These are phyloP conservation scores for Hura crepitans DNA, from an alignment of 441 rosid genomes.

Conservation along the genomic window DNA sequence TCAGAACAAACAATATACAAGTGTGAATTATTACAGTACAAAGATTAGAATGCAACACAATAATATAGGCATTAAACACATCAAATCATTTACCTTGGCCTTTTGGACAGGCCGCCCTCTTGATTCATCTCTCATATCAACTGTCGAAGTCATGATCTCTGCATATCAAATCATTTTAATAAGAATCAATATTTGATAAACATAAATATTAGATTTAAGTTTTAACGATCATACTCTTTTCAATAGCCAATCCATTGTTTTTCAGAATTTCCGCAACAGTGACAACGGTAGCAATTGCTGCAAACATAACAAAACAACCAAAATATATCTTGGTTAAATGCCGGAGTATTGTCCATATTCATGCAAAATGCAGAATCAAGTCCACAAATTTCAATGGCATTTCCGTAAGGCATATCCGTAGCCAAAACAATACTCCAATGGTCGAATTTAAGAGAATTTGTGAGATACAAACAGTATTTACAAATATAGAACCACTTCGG, in stretches of 20 bases:
- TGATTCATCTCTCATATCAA: constrained; percentile 66
- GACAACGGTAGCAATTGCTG: constrained; percentile 73
- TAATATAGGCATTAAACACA: not conserved
- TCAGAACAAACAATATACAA: not conserved
- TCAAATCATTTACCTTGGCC: constrained; percentile 55
- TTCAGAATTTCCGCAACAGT: constrained; percentile 72
- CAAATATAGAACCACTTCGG: not conserved
- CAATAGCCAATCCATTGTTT: constrained; percentile 69
- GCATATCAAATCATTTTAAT: constrained; percentile 33
- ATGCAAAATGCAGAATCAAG: not conserved
- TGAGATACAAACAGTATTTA: not conserved
- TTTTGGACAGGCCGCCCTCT: constrained; percentile 68
- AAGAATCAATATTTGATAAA: not conserved
- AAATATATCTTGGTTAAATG: not conserved
- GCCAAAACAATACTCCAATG: not conserved
- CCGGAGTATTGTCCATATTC: not conserved
- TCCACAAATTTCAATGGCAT: not conserved
- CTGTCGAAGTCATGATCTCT: constrained; percentile 67
- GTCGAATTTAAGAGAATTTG: too few species aligned
- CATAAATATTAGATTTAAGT: not conserved
- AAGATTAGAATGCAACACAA: not conserved
- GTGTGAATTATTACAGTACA: not conserved
- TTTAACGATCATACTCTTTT: constrained; percentile 55
- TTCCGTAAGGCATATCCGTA: not conserved
- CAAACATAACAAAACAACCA: not conserved